These are phyloP conservation scores for Aphanomyces invadans DNA, from an alignment of 352 stramenopile genomes.

Conservation along the genomic window DNA sequence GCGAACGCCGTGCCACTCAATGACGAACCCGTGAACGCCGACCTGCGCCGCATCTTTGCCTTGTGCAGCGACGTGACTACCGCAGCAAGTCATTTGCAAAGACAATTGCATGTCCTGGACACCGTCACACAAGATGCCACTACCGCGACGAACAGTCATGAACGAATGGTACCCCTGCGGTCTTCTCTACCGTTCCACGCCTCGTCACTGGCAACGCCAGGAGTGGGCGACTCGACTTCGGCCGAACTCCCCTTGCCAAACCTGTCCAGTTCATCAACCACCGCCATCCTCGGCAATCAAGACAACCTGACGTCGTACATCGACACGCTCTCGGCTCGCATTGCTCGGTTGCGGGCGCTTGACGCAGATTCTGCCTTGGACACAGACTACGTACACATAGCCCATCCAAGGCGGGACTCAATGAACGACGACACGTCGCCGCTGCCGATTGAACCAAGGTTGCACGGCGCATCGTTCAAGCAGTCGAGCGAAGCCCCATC, in stretches of 20 bases:
- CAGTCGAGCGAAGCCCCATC: no score
- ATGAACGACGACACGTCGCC: background rate
- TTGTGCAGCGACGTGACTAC: constrained; percentile 23
- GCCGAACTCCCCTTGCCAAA: no score
- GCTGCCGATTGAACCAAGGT: no score
- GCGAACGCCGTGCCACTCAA: no score
- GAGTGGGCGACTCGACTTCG: no score
- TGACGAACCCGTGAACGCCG: background rate
- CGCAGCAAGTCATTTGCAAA: background rate
- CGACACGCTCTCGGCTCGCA: background rate
- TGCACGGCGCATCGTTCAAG: no score
- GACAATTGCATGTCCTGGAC: constrained; percentile 13
- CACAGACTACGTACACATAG: background rate
- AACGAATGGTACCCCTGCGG: no score
- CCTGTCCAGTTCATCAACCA: no score
- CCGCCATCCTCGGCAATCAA: no score
- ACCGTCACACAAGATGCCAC: background rate
- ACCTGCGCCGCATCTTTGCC: constrained; percentile 19
- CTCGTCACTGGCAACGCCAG: background rate
- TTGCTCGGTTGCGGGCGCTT: background rate
- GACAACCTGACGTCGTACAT: background rate
- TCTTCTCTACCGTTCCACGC: no score
- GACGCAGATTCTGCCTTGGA: background rate
- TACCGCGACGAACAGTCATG: no score
- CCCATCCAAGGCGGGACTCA: background rate